These are phyloP conservation scores for Pseudogymnoascus sp. DNA, from an alignment of 2,329 filamentous ascomycete species.

Conservation along the genomic window DNA sequence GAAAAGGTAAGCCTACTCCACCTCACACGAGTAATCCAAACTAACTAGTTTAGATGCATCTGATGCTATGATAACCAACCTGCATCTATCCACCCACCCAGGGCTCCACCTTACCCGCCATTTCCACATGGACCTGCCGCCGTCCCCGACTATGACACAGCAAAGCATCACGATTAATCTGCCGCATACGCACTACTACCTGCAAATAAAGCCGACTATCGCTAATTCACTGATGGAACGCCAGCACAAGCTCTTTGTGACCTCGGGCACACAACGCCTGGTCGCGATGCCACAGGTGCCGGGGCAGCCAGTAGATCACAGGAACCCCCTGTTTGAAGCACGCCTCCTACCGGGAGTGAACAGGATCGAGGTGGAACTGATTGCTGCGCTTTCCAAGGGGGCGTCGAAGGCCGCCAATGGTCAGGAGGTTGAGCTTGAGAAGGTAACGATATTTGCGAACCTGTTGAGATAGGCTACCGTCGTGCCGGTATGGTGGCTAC, in stretches of 20 bases:
- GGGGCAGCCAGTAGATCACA: constrained; percentile 44
- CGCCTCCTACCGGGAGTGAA: constrained; percentile 66
- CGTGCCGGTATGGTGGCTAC: not conserved
- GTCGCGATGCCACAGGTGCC: constrained; percentile 37
- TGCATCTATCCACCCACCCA: constrained; percentile 61
- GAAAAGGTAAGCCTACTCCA: constrained; percentile 35
- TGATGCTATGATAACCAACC: constrained; percentile 58
- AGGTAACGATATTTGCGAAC: constrained; percentile 67
- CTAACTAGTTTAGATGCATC: constrained; percentile 36
- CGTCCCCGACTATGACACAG: constrained; percentile 56
- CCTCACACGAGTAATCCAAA: not conserved
- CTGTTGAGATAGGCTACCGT: constrained; percentile 40
- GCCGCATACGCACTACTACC: constrained; percentile 55
- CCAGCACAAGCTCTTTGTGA: constrained; percentile 69
- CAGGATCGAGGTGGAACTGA: constrained; percentile 67
- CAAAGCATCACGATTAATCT: constrained; percentile 67
- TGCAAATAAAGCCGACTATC: constrained; percentile 63
- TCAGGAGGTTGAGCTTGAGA: constrained; percentile 66
- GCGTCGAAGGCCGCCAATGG: constrained; percentile 46
- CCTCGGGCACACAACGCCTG: constrained; percentile 57
- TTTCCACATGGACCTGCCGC: constrained; percentile 54
- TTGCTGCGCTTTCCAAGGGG: constrained; percentile 58
- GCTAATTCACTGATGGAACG: constrained; percentile 55
- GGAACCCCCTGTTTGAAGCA: constrained; percentile 66
- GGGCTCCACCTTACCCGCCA: constrained; percentile 52